Conservation (phyloP, 2,329 filamentous ascomycete genomes). For the Ramularia collo-cygni region DNA sequence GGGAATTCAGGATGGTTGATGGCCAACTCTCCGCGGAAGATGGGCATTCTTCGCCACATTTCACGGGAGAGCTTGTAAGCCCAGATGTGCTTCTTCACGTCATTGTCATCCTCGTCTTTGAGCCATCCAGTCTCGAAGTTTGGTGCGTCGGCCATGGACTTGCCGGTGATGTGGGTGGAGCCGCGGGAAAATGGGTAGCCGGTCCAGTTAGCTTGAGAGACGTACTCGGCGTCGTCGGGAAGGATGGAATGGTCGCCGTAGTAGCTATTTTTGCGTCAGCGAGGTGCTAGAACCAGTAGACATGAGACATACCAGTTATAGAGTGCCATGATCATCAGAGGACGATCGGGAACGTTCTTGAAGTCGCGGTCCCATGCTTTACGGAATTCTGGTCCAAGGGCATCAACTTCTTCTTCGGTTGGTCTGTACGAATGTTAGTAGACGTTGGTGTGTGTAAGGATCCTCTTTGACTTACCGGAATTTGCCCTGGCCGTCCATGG, state of each 20-base stretch:
- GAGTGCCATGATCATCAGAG: slow-evolving; percentile 41
- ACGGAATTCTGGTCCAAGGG: slow-evolving; percentile 48
- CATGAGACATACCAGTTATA: slow-evolving; percentile 29
- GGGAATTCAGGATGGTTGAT: slow-evolving; percentile 34
- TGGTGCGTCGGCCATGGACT: slow-evolving; percentile 39
- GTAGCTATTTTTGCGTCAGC: slow-evolving; percentile 12
- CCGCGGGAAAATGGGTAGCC: slow-evolving; percentile 57
- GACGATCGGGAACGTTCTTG: slow-evolving; percentile 39
- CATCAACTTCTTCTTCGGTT: slow-evolving; percentile 45
- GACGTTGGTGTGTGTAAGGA: too few species aligned
- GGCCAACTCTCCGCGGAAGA: slow-evolving; percentile 41
- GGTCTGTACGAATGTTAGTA: slow-evolving; percentile 38
- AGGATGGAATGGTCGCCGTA: slow-evolving; percentile 29
- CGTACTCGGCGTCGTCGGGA: slow-evolving; percentile 42
- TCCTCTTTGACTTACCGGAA: slow-evolving; percentile 23
- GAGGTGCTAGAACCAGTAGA: neutral
- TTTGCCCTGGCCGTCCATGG: slow-evolving; percentile 50
- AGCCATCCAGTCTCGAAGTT: slow-evolving; percentile 56
- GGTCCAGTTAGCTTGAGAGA: slow-evolving; percentile 48
- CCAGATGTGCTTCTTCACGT: slow-evolving; percentile 55
- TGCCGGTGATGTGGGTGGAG: slow-evolving; percentile 50
- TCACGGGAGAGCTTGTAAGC: slow-evolving; percentile 60
- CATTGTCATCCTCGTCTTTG: slow-evolving; percentile 48
- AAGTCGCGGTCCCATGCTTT: slow-evolving; percentile 52
- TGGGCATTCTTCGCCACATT: slow-evolving; percentile 49